A percentile compares a stretch with the other conserved stretches of the same genome.
Conservation (phyloP, 208 protist genomes). For the Naegleria lovaniensis region DNA sequence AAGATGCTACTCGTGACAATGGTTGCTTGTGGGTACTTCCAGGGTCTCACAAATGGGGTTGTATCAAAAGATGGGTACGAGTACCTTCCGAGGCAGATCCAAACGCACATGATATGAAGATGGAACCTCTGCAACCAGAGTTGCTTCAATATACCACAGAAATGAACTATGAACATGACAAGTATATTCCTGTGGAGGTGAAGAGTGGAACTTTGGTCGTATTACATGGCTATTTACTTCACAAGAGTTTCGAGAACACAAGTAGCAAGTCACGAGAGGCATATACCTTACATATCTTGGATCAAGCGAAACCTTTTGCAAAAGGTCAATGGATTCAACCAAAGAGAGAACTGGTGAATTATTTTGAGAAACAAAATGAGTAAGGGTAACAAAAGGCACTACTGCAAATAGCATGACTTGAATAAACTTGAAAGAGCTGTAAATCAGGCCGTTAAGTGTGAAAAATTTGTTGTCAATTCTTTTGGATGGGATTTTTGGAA, state of each 20-base stretch:
- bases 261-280: constrained; percentile 49
- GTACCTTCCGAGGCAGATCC: background rate
- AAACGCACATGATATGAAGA: background rate
- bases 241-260: constrained; percentile 52
- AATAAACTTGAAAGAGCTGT: too few relatives aligned
- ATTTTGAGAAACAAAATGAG: background rate
- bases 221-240: constrained; percentile 53
- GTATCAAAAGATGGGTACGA: constrained; percentile 35
- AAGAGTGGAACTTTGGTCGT: constrained; percentile 44
- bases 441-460: too few relatives aligned
- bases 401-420: too few relatives aligned
- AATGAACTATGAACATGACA: constrained; percentile 11
- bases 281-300: constrained; percentile 61
- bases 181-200: constrained; percentile 40
- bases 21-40: constrained; percentile 60
- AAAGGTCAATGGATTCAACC: background rate
- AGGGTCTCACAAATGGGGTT: constrained; percentile 49
- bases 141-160: constrained; percentile 3
- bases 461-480: too few relatives aligned
- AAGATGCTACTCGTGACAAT: constrained; percentile 59
- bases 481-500: too few relatives aligned
- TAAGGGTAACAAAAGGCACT: too few relatives aligned
- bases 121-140: background rate
- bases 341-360: background rate
- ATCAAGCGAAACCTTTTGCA: constrained; percentile 25